Evolutionary conservation across 2,329 filamentous ascomycete species (phyloP).

Genomic region (Alternaria brassicicola): DNA sequence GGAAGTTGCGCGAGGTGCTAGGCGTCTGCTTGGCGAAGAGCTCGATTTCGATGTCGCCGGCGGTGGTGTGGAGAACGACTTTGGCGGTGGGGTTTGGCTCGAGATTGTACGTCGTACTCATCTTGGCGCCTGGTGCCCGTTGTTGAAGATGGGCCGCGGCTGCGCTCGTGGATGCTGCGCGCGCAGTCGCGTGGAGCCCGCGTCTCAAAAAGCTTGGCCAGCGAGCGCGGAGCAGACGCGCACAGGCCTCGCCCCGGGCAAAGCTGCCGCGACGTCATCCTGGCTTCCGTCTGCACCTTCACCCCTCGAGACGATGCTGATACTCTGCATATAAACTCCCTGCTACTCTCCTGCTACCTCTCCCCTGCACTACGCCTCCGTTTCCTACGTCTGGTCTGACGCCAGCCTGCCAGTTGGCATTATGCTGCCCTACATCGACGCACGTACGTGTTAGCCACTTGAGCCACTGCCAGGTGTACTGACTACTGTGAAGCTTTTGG

Average conservation of each 20-base stretch:
- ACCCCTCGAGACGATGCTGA: constrained; percentile 19
- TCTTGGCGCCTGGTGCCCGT: constrained; percentile 47
- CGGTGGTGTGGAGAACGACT: constrained; percentile 85
- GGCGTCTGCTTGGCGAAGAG: constrained; percentile 95
- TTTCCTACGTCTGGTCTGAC: not conserved
- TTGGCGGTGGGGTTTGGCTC: constrained; percentile 94
- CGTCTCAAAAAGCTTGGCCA: constrained; percentile 10
- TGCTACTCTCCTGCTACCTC: not conserved
- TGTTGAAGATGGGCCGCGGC: not conserved
- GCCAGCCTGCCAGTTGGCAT: constrained; percentile 11
- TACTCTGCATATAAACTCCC: constrained; percentile 17
- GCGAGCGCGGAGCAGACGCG: constrained; percentile 4
- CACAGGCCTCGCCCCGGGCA: constrained; percentile 14
- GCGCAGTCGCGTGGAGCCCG: constrained; percentile 6
- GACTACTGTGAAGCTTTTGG: constrained; percentile 60
- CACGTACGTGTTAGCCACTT: constrained; percentile 54
- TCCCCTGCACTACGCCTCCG: not conserved
- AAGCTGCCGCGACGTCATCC: constrained; percentile 15
- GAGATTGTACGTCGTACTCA: constrained; percentile 92
- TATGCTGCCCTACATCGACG: constrained; percentile 70
- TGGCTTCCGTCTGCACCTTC: constrained; percentile 13
- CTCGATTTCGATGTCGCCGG: constrained; percentile 87
- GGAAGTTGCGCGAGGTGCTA: constrained; percentile 89
- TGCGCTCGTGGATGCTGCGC: not conserved
- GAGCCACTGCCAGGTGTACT: not conserved